Conservation (phyloP, 257 asterid genomes). For the Solanum rostratum region DNA sequence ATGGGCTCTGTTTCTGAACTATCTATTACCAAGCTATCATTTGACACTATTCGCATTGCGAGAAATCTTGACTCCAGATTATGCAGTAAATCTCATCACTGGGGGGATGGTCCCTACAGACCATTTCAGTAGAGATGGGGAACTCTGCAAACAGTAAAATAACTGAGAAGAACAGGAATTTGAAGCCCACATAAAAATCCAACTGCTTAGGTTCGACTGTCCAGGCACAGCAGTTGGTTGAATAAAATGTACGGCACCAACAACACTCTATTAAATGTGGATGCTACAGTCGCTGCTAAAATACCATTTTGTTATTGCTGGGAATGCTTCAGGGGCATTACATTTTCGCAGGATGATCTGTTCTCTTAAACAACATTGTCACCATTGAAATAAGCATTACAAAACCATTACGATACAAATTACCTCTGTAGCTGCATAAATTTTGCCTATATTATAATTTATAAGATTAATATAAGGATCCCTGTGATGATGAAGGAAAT, state of each 20-base stretch:
- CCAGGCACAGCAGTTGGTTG: not conserved
- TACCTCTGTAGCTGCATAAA: not conserved
- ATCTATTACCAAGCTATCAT: slow-evolving; percentile 56
- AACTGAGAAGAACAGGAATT: not conserved
- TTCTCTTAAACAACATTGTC: not conserved
- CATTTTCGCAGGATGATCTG: slow-evolving; percentile 27
- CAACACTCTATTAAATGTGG: not conserved
- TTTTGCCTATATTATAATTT: not conserved
- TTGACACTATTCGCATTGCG: slow-evolving; percentile 64
- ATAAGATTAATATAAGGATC: not conserved
- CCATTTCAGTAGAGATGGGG: slow-evolving; percentile 26
- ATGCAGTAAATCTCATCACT: slow-evolving; percentile 25
- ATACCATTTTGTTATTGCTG: not conserved
- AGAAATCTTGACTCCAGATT: slow-evolving; percentile 23
- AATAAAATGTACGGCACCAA: not conserved
- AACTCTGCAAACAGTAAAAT: slow-evolving; percentile 12
- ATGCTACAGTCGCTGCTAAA: not conserved
- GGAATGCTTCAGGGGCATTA: slow-evolving; percentile 36
- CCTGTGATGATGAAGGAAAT: not conserved
- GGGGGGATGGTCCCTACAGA: slow-evolving; percentile 11
- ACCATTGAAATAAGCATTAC: not conserved
- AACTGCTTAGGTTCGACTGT: not conserved
- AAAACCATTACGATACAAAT: not conserved
- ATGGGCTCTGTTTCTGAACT: slow-evolving; percentile 89
- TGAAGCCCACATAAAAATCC: not conserved